Conservation (phyloP, 306 rosid genomes). For the Pterocarpus macrocarpus region DNA sequence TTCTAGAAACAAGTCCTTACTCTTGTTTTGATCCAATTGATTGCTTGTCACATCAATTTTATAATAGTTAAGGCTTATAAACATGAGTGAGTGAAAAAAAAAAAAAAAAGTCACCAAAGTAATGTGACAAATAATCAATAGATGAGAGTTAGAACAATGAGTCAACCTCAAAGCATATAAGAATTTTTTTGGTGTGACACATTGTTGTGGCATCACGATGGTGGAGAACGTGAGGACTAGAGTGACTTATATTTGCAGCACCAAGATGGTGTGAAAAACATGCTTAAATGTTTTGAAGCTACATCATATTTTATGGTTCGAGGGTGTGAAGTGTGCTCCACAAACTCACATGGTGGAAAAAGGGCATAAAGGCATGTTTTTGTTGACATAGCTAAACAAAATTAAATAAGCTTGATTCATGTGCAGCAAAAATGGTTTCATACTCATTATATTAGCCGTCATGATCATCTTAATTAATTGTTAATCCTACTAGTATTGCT, state of each 20-base stretch:
- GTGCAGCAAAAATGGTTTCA: not conserved
- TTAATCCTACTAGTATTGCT: not conserved
- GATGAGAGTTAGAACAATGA: no score
- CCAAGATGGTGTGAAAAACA: slow-evolving; percentile 45
- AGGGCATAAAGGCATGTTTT: not conserved
- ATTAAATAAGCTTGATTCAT: not conserved
- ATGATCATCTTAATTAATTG: not conserved
- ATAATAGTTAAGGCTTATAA: no score
- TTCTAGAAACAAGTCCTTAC: no score
- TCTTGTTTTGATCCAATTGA: no score
- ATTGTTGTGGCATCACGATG: not conserved
- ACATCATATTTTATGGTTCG: slow-evolving; percentile 18
- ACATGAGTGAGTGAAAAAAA: no score
- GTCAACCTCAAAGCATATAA: no score
- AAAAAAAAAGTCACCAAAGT: no score
- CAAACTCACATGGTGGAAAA: slow-evolving; percentile 23
- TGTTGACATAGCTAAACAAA: not conserved
- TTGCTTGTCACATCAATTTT: no score
- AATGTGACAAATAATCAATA: no score
- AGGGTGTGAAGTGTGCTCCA: not conserved
- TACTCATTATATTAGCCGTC: not conserved
- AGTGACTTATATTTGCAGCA: not conserved
- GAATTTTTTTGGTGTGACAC: slow-evolving; percentile 11
- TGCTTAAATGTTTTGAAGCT: slow-evolving; percentile 11
- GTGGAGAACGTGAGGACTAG: not conserved